These are phyloP conservation scores for Trichodelitschia bisporula DNA, from an alignment of 495 filamentous ascomycete species.

Conservation along the genomic window DNA sequence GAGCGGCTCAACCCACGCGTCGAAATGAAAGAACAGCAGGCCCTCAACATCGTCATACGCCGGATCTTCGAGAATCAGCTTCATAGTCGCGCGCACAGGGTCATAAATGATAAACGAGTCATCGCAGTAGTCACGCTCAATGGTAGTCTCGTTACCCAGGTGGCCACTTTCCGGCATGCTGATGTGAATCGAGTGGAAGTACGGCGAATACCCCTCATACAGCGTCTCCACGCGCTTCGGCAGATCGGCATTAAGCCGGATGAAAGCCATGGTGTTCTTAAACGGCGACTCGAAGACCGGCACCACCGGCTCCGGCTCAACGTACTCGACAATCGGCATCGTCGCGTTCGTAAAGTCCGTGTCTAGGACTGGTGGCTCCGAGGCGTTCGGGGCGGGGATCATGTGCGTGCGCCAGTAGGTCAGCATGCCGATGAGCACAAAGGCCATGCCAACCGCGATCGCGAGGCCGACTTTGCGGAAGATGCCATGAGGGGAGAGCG, in stretches of 20 bases:
- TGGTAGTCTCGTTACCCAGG: constrained; percentile 3
- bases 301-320: constrained; percentile 2
- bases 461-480: no score
- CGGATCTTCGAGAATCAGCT: constrained; percentile 7
- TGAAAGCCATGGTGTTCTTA: constrained; percentile 8
- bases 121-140: constrained; percentile 7
- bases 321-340: constrained; percentile 4
- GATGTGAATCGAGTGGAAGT: constrained; percentile 10
- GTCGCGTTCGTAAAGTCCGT: constrained; percentile 1
- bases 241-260: background rate
- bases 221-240: constrained; percentile 3
- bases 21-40: constrained; percentile 10
- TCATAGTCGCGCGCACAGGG: constrained; percentile 8
- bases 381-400: no score
- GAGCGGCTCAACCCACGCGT: constrained; percentile 10
- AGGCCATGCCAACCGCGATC: no score
- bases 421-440: background rate
- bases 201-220: constrained; percentile 6
- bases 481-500: background rate
- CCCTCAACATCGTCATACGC: no score
- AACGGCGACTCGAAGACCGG: constrained; percentile 6
- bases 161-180: constrained; percentile 4
- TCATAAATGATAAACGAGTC: constrained; percentile 3
- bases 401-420: background rate
- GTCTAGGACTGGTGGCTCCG: background rate